A percentile compares a stretch with the other conserved stretches of the same genome.
phyloP scores from a whole-genome alignment of 1,139 yeast genomes.

The Taphrina communis region DNA sequence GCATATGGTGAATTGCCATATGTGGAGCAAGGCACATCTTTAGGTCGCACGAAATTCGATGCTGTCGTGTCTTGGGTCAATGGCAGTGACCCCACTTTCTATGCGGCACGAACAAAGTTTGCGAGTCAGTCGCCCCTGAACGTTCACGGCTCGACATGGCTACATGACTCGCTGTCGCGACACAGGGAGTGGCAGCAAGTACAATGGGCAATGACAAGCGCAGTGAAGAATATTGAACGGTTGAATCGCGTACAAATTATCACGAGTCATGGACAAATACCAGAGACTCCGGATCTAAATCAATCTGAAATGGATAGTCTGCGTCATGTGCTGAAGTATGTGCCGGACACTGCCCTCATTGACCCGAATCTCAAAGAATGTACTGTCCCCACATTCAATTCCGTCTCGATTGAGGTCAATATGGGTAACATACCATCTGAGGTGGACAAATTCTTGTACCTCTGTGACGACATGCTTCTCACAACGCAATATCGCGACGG shows the following conservation, averaged over 20 bases:
- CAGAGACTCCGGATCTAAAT: not conserved
- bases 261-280: constrained; percentile 7
- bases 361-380: not conserved
- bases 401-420: not conserved
- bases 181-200: too few relatives aligned
- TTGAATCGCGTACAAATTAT: not conserved
- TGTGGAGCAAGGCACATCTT: not conserved
- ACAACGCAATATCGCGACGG: constrained; percentile 4
- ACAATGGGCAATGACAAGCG: not conserved
- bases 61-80: constrained; percentile 1
- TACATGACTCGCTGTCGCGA: too few relatives aligned
- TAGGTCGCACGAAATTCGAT: not conserved
- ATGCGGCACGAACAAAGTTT: too few relatives aligned
- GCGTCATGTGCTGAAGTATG: not conserved
- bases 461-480: constrained; percentile 11
- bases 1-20: not conserved
- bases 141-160: too few relatives aligned
- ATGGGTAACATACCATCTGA: not conserved
- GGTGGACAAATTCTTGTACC: constrained; percentile 1
- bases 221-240: not conserved
- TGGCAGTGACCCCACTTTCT: too few relatives aligned
- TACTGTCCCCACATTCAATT: constrained; percentile 3
- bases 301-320: not conserved
- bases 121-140: too few relatives aligned
- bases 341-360: not conserved